Evolutionary conservation across 2,329 filamentous ascomycete species (phyloP).

Genomic region (Mycosphaerella sp.): DNA sequence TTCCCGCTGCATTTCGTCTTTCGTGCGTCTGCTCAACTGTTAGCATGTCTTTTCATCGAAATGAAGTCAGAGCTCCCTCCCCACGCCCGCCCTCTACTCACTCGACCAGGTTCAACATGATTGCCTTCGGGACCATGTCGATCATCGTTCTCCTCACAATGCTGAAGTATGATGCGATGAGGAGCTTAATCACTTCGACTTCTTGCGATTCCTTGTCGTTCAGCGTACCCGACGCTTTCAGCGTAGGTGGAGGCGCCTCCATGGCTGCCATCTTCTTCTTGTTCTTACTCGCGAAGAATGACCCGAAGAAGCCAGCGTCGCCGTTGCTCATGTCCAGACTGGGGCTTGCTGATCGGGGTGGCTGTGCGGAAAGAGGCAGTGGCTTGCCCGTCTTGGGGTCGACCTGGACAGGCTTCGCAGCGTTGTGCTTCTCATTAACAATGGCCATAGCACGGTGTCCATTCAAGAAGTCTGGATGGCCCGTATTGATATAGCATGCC

Average conservation of each 20-base stretch:
- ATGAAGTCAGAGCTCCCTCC: background rate
- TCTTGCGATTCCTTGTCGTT: conserved; percentile 93
- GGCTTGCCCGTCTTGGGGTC: conserved; percentile 99
- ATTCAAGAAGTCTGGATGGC: conserved; percentile 95
- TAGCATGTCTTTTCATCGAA: conserved; percentile 9
- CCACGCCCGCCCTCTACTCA: conserved; percentile 47
- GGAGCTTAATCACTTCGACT: conserved; percentile 96
- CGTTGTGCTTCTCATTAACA: conserved; percentile 84
- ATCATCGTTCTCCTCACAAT: conserved; percentile 99
- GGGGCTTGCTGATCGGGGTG: conserved; percentile 69
- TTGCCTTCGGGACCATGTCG: conserved; percentile 98
- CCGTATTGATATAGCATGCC: conserved; percentile 95
- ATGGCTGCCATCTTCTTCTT: conserved; percentile 99
- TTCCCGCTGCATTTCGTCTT: conserved; percentile 98
- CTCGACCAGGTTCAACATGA: conserved; percentile 96
- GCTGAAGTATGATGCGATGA: conserved; percentile 96
- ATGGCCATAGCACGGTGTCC: conserved; percentile 97
- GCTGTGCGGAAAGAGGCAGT: conserved; percentile 55
- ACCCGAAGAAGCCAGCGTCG: conserved; percentile 78
- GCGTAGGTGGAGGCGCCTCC: conserved; percentile 85
- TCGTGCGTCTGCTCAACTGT: conserved; percentile 62
- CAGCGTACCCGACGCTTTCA: conserved; percentile 89
- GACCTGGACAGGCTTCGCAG: conserved; percentile 80
- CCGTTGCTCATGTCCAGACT: conserved; percentile 55
- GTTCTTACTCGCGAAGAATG: conserved; percentile 98